Percentiles rank a stretch among this genome's conserved stretches.
Evolutionary conservation across 2,329 filamentous ascomycete genomes (phyloP).

Genomic region (Tolypocladium ophioglossoides): DNA sequence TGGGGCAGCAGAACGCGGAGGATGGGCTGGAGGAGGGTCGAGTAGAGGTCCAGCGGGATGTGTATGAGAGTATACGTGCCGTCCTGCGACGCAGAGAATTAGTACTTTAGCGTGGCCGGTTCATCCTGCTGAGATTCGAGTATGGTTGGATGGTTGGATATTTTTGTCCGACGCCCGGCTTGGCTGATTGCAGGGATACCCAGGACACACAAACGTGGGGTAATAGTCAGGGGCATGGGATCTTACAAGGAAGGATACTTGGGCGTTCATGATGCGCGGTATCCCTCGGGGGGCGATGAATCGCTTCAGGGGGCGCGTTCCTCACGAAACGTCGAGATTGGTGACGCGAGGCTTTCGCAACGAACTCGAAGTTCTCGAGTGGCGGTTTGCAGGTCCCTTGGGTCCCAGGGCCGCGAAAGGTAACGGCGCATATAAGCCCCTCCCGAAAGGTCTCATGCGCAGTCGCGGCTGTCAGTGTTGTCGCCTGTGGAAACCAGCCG

Average conservation of each 20-base stretch:
- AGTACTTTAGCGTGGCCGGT: neutral
- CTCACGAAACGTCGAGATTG: neutral
- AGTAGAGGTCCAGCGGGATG: slow-evolving; percentile 71
- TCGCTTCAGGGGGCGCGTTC: neutral
- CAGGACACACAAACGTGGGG: neutral
- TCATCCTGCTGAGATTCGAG: slow-evolving; percentile 8
- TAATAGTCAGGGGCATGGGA: neutral
- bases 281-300: neutral
- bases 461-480: neutral
- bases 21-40: slow-evolving; percentile 74
- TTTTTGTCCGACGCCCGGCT: neutral
- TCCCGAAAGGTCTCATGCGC: neutral
- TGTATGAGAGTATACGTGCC: slow-evolving; percentile 82
- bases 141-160: too few species aligned
- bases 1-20: slow-evolving; percentile 72
- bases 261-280: slow-evolving; percentile 38
- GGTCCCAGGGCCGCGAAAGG: neutral
- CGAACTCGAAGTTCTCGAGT: neutral
- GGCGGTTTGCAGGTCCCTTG: neutral
- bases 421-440: neutral
- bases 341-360: neutral
- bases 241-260: slow-evolving; percentile 45
- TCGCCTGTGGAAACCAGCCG: neutral
- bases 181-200: neutral
- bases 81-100: slow-evolving; percentile 43